Conservation (phyloP, 768 basidiomycete species). For the Lactarius trivialis region DNA sequence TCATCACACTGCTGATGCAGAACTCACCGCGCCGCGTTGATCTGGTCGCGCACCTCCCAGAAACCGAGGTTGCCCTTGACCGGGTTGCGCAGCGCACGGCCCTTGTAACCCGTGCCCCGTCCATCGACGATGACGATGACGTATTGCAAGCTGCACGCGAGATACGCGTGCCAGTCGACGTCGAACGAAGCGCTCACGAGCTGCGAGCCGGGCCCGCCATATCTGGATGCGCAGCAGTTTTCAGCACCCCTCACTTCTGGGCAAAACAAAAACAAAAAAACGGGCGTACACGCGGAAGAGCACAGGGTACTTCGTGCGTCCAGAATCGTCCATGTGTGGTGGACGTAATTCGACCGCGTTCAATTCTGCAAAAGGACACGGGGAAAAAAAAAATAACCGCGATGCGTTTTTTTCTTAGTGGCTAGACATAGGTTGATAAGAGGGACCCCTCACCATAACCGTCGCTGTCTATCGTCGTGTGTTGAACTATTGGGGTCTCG, state of each 20-base stretch:
- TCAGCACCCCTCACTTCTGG: no score
- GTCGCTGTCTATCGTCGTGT: constrained; percentile 71
- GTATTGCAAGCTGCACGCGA: constrained; percentile 75
- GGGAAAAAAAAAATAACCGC: neutral
- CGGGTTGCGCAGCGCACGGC: constrained; percentile 74
- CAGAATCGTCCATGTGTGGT: constrained; percentile 87
- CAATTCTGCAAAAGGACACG: constrained; percentile 46
- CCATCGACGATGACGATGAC: constrained; percentile 87
- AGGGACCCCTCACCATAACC: constrained; percentile 53
- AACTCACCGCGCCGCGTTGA: constrained; percentile 76
- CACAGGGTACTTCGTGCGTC: constrained; percentile 94
- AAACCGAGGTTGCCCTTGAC: constrained; percentile 87
- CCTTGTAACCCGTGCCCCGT: constrained; percentile 89
- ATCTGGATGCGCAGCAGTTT: constrained; percentile 38
- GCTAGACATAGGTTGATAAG: neutral
- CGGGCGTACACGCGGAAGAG: constrained; percentile 69
- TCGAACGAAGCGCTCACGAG: constrained; percentile 57
- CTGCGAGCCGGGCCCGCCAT: constrained; percentile 89
- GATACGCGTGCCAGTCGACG: constrained; percentile 83
- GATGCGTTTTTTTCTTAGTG: neutral
- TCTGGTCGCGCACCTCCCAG: constrained; percentile 85
- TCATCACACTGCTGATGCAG: no score
- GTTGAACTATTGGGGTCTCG: constrained; percentile 60
- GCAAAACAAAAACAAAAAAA: no score
- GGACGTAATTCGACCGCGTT: constrained; percentile 91